Evolutionary conservation across 2,329 filamentous ascomycete species (phyloP), one percentile per base, ranked within the genome.

Genomic region (Penicillium sp.): DNA sequence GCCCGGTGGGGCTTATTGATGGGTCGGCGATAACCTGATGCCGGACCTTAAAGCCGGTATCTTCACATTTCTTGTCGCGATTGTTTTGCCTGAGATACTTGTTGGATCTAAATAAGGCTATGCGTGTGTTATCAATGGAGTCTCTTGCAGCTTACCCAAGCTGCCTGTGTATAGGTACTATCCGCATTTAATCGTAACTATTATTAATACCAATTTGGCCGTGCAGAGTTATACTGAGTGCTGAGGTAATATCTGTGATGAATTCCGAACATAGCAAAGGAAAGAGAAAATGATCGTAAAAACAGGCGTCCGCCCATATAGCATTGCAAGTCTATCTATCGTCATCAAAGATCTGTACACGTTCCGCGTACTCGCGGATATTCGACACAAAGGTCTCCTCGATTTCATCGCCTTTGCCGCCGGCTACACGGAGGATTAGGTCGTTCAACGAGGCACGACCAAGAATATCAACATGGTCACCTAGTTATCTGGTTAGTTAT

Each of bases 381-480:
- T 89, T 88, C 61, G 90, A 96, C 51, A 90, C 82, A 22, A 96
- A 85, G 45, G 83, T 85, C 58, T 95, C 85, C 47, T 88, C 79
- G 60, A 99, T 93, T 26, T 85, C 81, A 56, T 92, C 83, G 4
- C 94, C 94, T 64, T 85, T 86, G 0, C 94, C 94, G 0, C 91
- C 92, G 0, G 91, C 94, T 9, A 99, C 88, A 50, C 87, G 82
- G 56, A 99, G 75, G 46, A 99, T 88, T 48, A 97, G 77, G 73
- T 99, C 94, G 67, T 99, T 99, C 25, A 99, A 80, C 29, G 86
- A 91, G 63, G 92, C 87, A 27, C 94, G 81, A 1, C 94, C 94
- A 2, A 99, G 81, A 55, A 99, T 99, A 70, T 99, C 94, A 49
- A 99, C 94, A 69, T 99, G 94, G 69, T 99, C 94, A 14, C 92